Evolutionary conservation across 768 basidiomycete species (phyloP), one percentile per base, ranked within the genome.

Genomic region (Termitomyces sp.): DNA sequence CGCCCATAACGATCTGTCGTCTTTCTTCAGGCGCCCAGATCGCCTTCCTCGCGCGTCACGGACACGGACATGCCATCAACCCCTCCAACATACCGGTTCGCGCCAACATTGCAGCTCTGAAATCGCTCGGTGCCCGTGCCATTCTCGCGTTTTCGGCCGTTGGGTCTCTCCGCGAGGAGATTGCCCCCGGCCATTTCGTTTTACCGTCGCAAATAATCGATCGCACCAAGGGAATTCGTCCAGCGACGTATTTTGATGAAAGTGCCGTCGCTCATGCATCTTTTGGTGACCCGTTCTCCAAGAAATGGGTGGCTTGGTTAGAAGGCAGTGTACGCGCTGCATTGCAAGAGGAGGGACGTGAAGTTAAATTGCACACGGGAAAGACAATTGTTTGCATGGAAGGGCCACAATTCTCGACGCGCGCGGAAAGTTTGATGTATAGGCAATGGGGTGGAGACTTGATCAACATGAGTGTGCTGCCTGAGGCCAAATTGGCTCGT

Each of bases 391-490:
- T 98, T 47, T 94, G 92, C 67, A 98, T 98, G 93, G 94, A 98
- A 68, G 95, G 95, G 47, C 91, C 91, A 32, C 94, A 94, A 72
- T 99, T 99, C 78, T 96, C 94, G 54, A 99, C 96, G n/a, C 77
- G 96, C 37, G 96, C 96, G 17, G 96, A 99, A 80, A 94, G 91
- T 66, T 64, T 81, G 64, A 94, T 97, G 94, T 97, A 98, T 70
- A 80, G 94, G 21, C 78, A 80, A 46, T 95, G 91, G 89, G 96
- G 96, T 8, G 91, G 85, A 6, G 92, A 96, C 70, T 73, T 96
- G 67, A 95, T 96, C 73, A 95, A 98, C 71, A 99, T 99, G 96
- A 96, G 91, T 57, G 91, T 91, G 40, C 75, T 98, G 27, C 97
- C 97, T 2, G 96, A 99, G 73, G 86, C 95, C n/a, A 98, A 98